Evolutionary conservation across 345 rosid genomes (phyloP).

Genomic region (Syzygium grande): DNA sequence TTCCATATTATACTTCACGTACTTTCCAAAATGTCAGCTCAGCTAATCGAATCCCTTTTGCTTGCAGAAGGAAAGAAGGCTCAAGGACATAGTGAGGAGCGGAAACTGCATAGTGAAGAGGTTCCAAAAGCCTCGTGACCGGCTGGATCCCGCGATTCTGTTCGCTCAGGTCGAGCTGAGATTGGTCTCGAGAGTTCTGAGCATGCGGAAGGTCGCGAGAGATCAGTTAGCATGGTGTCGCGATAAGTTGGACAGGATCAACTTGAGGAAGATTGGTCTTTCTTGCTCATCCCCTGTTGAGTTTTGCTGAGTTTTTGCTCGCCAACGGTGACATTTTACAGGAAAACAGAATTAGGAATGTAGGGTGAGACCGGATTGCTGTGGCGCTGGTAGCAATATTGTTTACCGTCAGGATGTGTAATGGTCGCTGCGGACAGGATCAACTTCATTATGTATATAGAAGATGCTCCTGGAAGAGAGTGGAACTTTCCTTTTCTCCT

Average conservation of each 20-base stretch:
- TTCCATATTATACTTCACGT: not conserved
- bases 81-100: constrained; percentile 60
- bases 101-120: constrained; percentile 51
- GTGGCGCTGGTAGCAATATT: not conserved
- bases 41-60: not conserved
- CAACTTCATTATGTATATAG: too few relatives aligned
- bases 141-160: constrained; percentile 29
- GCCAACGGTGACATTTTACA: not conserved
- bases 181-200: constrained; percentile 56
- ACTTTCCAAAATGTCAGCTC: not conserved
- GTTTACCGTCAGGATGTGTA: not conserved
- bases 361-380: not conserved
- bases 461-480: too few relatives aligned
- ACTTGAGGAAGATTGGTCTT: too few relatives aligned
- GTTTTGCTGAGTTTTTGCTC: not conserved
- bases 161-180: constrained; percentile 53
- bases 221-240: constrained; percentile 76
- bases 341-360: not conserved
- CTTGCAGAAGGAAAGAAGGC: constrained; percentile 60
- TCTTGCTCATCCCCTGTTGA: constrained; percentile 68
- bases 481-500: not conserved
- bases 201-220: constrained; percentile 46
- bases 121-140: constrained; percentile 43
- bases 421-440: not conserved
- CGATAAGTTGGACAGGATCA: constrained; percentile 51